phyloP scores from a whole-genome alignment of 495 filamentous ascomycete species.

The Aspergillus baeticus region DNA sequence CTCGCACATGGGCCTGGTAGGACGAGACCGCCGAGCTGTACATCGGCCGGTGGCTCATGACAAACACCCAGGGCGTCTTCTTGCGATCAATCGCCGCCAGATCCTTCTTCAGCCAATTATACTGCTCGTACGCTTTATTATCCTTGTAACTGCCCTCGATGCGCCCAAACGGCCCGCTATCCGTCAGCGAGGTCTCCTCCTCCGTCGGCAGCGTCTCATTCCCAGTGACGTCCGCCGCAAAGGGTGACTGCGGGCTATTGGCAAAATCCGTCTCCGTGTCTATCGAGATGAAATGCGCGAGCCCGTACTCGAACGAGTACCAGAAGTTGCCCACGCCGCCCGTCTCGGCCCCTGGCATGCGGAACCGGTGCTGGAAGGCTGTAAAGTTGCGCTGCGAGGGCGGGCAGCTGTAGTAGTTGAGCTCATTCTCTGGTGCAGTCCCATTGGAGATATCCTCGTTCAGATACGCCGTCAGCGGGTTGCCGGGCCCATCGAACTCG shows the following conservation, averaged over 20 bases:
- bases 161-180: slow-evolving; percentile 50
- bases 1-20: slow-evolving; percentile 44
- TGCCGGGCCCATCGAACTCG: slow-evolving; percentile 50
- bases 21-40: slow-evolving; percentile 41
- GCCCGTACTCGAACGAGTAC: slow-evolving; percentile 58
- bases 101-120: slow-evolving; percentile 48
- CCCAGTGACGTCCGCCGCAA: slow-evolving; percentile 35
- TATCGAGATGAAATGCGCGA: slow-evolving; percentile 49
- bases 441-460: slow-evolving; percentile 33
- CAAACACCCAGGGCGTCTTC: slow-evolving; percentile 55
- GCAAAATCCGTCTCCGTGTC: slow-evolving; percentile 53
- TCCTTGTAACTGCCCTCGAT: slow-evolving; percentile 39
- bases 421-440: slow-evolving; percentile 24
- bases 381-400: slow-evolving; percentile 57
- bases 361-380: slow-evolving; percentile 52
- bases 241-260: slow-evolving; percentile 42
- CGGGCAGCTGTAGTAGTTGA: slow-evolving; percentile 55
- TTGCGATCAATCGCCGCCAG: slow-evolving; percentile 46
- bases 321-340: slow-evolving; percentile 54
- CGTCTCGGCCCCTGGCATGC: slow-evolving; percentile 46
- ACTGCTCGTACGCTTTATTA: slow-evolving; percentile 47
- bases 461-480: slow-evolving; percentile 48
- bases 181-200: slow-evolving; percentile 44
- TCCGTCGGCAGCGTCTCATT: slow-evolving; percentile 40
- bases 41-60: slow-evolving; percentile 59